Base-by-base conservation (phyloP, 176 grass and related monocot species). In the Carex cristatella region DNA sequence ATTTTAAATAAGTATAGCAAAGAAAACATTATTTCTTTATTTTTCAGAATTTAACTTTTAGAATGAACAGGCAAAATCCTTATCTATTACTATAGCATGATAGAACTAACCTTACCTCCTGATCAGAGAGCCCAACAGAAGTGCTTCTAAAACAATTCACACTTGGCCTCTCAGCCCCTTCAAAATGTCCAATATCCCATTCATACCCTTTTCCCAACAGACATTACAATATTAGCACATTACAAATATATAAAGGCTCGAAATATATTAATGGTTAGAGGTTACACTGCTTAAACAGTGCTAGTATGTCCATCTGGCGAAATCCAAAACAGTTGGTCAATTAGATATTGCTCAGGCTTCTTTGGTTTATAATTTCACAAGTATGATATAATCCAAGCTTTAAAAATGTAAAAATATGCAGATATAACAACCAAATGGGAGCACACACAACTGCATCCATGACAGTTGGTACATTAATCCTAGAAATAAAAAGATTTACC, bases 81-180 rank as follows among this genome's bases (percentile, higher is more conserved):
- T 16, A 15, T 30, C 46, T 57, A 13, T 23, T 61, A 10, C 14
- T 31, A 87, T 7, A 85, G 54, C 49, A 83, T 16, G 48, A n/a
- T 13, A 83, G 51, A 30, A 53, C 54, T 84, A 69, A 70, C 54
- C 57, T 68, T 86, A 92, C 88, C 93, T 92, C 95, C 76, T 88
- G 74, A 60, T 88, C 86, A 6, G 86, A 93, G 62, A 94, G 91
- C 30, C 95, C 91, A 82, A 94, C 94, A 62, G 91, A 98, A 80
- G 95, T 98, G 83, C 91, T 98, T 86, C 95, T 94, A 86, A 98
- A 98, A 89, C 92, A 89, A 69, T 98, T 93, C 84, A 98, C 95
- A 53, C 90, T 93, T 72, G 95, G 93, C 53, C 93, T 85, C 77
- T 93, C 82, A 69, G 93, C 93, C 86, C 95, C 93, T 98, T 95